A percentile compares a stretch with the other conserved stretches of the same genome.
phyloP scores from a whole-genome alignment of 2,329 filamentous ascomycete genomes.

The Pyrenophora teres region DNA sequence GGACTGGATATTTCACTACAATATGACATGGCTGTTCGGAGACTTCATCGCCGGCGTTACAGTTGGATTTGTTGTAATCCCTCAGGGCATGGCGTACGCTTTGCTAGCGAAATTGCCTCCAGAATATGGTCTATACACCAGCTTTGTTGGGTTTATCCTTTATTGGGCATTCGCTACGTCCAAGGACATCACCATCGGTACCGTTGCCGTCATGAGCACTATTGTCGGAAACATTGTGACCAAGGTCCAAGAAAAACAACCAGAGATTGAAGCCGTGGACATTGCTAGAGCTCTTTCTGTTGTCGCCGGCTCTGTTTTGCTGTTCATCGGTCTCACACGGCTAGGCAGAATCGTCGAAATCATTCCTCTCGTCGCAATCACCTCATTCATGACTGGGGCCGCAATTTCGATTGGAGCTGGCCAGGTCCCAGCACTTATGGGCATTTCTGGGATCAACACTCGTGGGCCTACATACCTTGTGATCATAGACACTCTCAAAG shows the following conservation, averaged over 20 bases:
- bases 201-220: constrained; percentile 93
- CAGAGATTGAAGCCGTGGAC: constrained; percentile 46
- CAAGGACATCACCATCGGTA: constrained; percentile 98
- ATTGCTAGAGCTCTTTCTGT: constrained; percentile 82
- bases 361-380: constrained; percentile 87
- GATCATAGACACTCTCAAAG: constrained; percentile 81
- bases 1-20: constrained; percentile 89
- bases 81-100: constrained; percentile 96
- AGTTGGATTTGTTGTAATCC: constrained; percentile 82
- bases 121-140: constrained; percentile 89
- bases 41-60: constrained; percentile 85
- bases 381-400: constrained; percentile 97
- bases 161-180: constrained; percentile 99
- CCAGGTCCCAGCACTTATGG: constrained; percentile 81
- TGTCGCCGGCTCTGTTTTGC: constrained; percentile 77
- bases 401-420: constrained; percentile 86
- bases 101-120: constrained; percentile 77
- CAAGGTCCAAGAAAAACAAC: constrained; percentile 60
- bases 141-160: constrained; percentile 90
- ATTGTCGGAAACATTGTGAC: constrained; percentile 81
- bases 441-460: constrained; percentile 74
- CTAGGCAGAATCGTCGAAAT: constrained; percentile 92
- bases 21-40: constrained; percentile 83
- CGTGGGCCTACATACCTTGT: constrained; percentile 80
- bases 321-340: constrained; percentile 77